Conservation (phyloP, 305 asterid genomes). For the Fraxinus sp. region DNA sequence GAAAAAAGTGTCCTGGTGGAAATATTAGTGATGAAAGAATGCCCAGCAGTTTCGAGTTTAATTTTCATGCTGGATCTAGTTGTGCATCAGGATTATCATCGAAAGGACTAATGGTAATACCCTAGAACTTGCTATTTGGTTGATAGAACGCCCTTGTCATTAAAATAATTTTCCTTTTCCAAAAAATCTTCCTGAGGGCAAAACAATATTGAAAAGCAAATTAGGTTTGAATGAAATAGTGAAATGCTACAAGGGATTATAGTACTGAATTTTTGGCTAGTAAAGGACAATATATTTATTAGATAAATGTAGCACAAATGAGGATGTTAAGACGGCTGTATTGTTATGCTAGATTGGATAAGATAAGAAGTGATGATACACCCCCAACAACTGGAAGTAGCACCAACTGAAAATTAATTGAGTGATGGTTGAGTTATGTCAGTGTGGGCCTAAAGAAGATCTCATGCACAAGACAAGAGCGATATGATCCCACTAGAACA, state of each 20-base stretch:
- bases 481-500: neutral
- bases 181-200: neutral
- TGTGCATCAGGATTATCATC: constrained; percentile 56
- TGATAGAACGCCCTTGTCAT: neutral
- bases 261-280: neutral
- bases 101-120: constrained; percentile 38
- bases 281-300: neutral
- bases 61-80: constrained; percentile 62
- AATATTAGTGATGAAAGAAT: constrained; percentile 37
- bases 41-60: constrained; percentile 70
- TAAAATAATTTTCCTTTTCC: neutral
- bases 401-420: neutral
- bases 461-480: neutral
- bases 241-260: neutral
- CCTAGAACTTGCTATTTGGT: constrained; percentile 13
- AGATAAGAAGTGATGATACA: neutral
- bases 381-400: neutral
- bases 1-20: constrained; percentile 38
- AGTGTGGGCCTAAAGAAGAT: neutral
- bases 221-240: neutral
- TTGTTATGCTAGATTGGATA: neutral
- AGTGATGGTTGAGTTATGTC: neutral
- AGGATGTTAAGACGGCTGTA: neutral
- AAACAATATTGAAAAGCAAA: neutral
- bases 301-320: neutral